Evolutionary conservation across 2,329 filamentous ascomycete species (phyloP), one percentile per base, ranked within the genome.

Genomic region (Colletotrichum abscissum): DNA sequence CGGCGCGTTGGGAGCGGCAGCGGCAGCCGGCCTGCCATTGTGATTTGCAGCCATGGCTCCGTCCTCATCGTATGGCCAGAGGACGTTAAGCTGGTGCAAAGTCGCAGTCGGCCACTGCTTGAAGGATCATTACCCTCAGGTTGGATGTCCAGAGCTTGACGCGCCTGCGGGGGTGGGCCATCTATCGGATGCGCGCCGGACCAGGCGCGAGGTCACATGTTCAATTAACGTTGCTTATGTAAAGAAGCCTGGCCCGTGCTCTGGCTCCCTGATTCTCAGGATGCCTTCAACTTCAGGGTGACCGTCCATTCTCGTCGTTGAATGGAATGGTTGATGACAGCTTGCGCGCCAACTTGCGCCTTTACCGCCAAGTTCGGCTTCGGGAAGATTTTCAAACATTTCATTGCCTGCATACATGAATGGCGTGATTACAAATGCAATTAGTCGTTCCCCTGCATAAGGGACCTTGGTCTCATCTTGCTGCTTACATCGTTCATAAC

Each of bases 1-100:
- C 58, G 91, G 91, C 58, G 86, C 84, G 11, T 72, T 79, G 66
- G 79, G 72, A 30, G 72, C 57, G 49, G 67, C 60, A 35, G 75
- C 65, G 58, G 64, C 73, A 55, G 70, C 69, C 9, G 64, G 60
- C 60, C 63, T 66, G 69, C 69, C 70, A 68, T 66, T n/a, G 14
- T 72, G 35, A 46, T 72, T 63, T 59, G 72, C 52, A 16, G 73
- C 63, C 74, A 76, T 76, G 60, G 14, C 42, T 19, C 54, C 33
- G 46, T 73, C 42, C 16, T 46, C 67, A 71, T 75, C 52, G 63
- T 64, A 64, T 33, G 60, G 11, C 33, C 19, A 24, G 33, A 38
- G 5, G 6, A 63, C 16, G 9, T 65, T 14, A 22, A 16, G 46
- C 28, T 30, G 38, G 42, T 16, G 14, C 42, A 35, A 28, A 35